Base-by-base conservation (phyloP, 495 filamentous ascomycete species). In the Talaromyces trachyspermus region DNA sequence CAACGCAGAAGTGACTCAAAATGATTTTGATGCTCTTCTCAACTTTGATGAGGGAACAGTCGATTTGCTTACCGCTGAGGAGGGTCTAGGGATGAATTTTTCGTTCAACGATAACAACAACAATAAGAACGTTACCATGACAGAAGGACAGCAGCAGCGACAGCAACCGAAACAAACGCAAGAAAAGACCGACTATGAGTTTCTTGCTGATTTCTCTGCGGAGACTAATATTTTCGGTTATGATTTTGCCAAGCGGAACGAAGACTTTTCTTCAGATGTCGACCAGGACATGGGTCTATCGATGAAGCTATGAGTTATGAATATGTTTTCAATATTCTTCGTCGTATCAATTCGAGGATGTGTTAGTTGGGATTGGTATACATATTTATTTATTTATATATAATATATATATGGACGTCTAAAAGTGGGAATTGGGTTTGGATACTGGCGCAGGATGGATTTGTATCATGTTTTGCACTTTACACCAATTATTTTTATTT, bases 11-110 rank as follows among this genome's bases (percentile, higher is more conserved):
- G 67, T 72, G n/a, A 72, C 65, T 1, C 69, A 72, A 39, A 72
- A 74, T 30, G 70, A 74, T 40, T 74, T 74, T 36, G 70, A 74
- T 40, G 69, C 68, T 1, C 43, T 74, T 40, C 70, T 74, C 52
- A 74, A 74, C 44, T 72, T 72, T 36, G 70, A 74, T 18, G 67
- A 72, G 35, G 57, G 63, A 9, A 60, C 59, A 0, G 61, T 58
- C n/a, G 70, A 71, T 8, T 57, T 68, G 35, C 64, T 71, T 14
- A 50, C 54, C 11, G 53, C 59, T 11, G 65, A 70, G 5, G 61
- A 67, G 1, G 40, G 52, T n/a, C 15, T 43, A 7, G 24, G 15
- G 18, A 35, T 48, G 32, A 26, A 23, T 19, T 25, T 29, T 11
- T 20, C 29, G 1, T 32, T 20, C 12, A 49, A 43, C 10, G 9